These are phyloP conservation scores for Podaxis sp. DNA, from an alignment of 768 basidiomycete genomes.

Conservation along the genomic window DNA sequence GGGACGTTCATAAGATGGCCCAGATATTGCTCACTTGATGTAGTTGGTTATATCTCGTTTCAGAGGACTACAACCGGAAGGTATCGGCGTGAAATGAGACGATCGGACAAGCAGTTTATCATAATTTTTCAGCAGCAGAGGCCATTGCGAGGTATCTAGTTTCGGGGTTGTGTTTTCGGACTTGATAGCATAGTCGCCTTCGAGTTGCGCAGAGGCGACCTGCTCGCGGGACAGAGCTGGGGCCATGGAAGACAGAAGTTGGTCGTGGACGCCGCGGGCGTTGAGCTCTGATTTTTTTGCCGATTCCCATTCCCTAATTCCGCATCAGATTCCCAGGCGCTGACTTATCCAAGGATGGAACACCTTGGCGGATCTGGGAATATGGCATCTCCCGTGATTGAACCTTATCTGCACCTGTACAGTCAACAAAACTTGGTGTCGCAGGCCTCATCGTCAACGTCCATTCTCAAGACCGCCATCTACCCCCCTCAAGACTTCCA, in stretches of 20 bases:
- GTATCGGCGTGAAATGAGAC: conserved; percentile 97
- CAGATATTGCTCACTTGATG: conserved; percentile 65
- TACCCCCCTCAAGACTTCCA: conserved; percentile 29
- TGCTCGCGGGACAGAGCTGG: conserved; percentile 61
- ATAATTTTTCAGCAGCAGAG: conserved; percentile 96
- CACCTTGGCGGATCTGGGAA: not conserved
- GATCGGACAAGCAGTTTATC: conserved; percentile 94
- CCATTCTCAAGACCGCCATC: conserved; percentile 16
- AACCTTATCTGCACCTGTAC: conserved; percentile 51
- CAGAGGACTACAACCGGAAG: conserved; percentile 88
- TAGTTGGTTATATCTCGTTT: conserved; percentile 92
- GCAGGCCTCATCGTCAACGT: conserved; percentile 26
- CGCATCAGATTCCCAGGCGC: not conserved
- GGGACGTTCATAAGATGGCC: not conserved
- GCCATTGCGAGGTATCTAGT: conserved; percentile 97
- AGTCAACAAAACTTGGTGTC: conserved; percentile 38
- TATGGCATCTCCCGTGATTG: conserved; percentile 22
- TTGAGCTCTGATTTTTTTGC: conserved; percentile 1
- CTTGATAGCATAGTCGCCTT: conserved; percentile 80
- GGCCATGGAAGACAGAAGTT: conserved; percentile 34
- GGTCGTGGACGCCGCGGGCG: not conserved
- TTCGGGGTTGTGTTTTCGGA: conserved; percentile 71
- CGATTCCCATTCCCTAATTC: not conserved
- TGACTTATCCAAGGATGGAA: conserved; percentile 11
- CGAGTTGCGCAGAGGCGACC: conserved; percentile 71